Evolutionary conservation across 139 green algal genomes (phyloP).

Genomic region (Picochlorum sp.): DNA sequence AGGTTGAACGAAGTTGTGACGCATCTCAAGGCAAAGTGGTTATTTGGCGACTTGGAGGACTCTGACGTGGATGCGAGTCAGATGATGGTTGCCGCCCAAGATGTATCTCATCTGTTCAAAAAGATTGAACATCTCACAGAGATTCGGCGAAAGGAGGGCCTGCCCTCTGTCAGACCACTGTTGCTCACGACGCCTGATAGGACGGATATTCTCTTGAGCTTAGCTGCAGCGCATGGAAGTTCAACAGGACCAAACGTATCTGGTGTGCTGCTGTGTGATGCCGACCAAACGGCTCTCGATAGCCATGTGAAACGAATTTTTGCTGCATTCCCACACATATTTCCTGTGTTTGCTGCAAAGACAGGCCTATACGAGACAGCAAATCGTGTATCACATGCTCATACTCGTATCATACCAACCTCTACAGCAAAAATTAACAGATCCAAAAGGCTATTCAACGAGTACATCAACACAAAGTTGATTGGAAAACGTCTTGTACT

Average conservation of each 20-base stretch:
- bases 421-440: conserved; percentile 68
- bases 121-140: conserved; percentile 19
- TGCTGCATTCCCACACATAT: conserved; percentile 17
- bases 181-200: conserved; percentile 44
- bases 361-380: conserved; percentile 25
- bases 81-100: conserved; percentile 37
- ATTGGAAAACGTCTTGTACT: conserved; percentile 18
- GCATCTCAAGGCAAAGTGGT: conserved; percentile 35
- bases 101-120: conserved; percentile 44
- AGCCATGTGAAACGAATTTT: conserved; percentile 22
- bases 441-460: conserved; percentile 53
- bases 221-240: conserved; percentile 29
- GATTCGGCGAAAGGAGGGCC: conserved; percentile 8
- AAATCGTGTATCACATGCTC: conserved; percentile 14
- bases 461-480: conserved; percentile 43
- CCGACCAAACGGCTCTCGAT: conserved; percentile 26
- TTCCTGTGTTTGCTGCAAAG: conserved; percentile 44
- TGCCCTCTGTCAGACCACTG: conserved; percentile 18
- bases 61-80: conserved; percentile 39
- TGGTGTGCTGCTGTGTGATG: conserved; percentile 44
- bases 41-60: conserved; percentile 40
- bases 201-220: conserved; percentile 36
- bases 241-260: conserved; percentile 45
- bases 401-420: conserved; percentile 47
- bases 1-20: conserved; percentile 55